These are phyloP conservation scores for Eutrema heterophyllum DNA, from an alignment of 345 rosid genomes.

Conservation along the genomic window DNA sequence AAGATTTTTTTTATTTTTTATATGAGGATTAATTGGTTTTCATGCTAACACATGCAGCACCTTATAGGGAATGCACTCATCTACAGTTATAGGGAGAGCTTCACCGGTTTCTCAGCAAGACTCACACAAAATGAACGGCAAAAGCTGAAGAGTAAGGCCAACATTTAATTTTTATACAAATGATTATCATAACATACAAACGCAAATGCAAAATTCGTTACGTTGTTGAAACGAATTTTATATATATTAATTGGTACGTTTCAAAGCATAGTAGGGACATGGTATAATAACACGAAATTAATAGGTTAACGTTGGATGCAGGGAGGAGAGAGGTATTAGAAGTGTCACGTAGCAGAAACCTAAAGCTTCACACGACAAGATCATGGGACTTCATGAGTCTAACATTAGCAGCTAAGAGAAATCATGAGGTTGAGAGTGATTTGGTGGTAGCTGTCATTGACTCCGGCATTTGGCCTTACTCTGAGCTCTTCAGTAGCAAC, in stretches of 20 bases:
- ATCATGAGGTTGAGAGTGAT: not conserved
- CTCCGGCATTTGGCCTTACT: slow-evolving; percentile 24
- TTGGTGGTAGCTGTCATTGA: slow-evolving; percentile 22
- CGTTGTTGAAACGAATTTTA: too few relatives aligned
- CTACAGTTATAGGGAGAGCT: slow-evolving; percentile 18
- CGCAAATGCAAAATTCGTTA: too few relatives aligned
- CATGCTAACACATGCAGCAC: not conserved
- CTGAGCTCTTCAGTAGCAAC: slow-evolving; percentile 7
- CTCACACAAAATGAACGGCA: slow-evolving; percentile 18
- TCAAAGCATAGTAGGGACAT: too few relatives aligned
- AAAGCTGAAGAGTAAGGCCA: slow-evolving; percentile 13
- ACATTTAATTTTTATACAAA: not conserved
- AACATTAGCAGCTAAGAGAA: not conserved
- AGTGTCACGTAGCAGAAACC: slow-evolving; percentile 11
- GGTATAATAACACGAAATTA: too few relatives aligned
- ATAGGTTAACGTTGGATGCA: not conserved
- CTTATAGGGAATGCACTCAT: slow-evolving; percentile 3
- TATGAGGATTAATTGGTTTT: not conserved
- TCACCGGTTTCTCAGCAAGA: slow-evolving; percentile 23
- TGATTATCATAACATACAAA: not conserved
- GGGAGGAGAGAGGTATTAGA: slow-evolving; percentile 16
- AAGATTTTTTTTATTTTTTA: not conserved
- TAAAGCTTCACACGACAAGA: slow-evolving; percentile 30
- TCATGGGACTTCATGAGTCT: slow-evolving; percentile 30
- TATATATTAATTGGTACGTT: too few relatives aligned